These are phyloP conservation scores for Zanthoxylum bungeanum DNA, from an alignment of 345 rosid genomes.

Conservation along the genomic window DNA sequence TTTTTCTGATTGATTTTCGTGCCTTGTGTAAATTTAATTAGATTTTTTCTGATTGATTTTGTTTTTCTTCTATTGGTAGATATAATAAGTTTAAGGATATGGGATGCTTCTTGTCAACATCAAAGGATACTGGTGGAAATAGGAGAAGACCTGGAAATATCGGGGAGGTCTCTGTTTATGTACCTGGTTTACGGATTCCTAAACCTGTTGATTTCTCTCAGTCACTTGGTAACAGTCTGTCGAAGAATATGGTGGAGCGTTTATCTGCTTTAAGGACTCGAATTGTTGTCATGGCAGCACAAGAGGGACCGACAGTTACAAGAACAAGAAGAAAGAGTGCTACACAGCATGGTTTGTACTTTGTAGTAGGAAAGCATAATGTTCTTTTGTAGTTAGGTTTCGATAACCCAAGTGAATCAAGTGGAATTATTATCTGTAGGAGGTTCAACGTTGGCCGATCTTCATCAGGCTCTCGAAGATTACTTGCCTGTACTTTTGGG, in stretches of 20 bases:
- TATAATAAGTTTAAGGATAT: conserved; percentile 36
- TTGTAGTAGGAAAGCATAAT: background rate
- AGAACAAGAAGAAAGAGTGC: conserved; percentile 88
- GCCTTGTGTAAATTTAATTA: background rate
- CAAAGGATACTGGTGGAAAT: conserved; percentile 74
- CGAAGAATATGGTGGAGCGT: conserved; percentile 72
- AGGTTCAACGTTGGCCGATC: conserved; percentile 92
- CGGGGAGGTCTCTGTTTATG: conserved; percentile 85
- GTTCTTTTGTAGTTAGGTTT: background rate
- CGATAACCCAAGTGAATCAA: conserved; percentile 16
- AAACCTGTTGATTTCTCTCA: conserved; percentile 79
- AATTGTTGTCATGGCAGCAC: conserved; percentile 94
- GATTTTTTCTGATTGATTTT: conserved; percentile 8
- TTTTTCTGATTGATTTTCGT: no score
- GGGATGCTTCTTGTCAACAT: conserved; percentile 94
- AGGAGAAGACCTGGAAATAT: conserved; percentile 82
- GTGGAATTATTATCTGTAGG: conserved; percentile 40
- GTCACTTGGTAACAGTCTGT: conserved; percentile 63
- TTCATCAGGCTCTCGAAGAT: conserved; percentile 95
- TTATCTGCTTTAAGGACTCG: conserved; percentile 88
- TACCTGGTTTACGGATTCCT: conserved; percentile 95
- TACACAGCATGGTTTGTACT: conserved; percentile 83
- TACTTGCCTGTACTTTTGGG: conserved; percentile 94
- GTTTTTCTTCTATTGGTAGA: conserved; percentile 29
- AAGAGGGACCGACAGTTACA: conserved; percentile 93